Evolutionary conservation across 352 stramenopile species (phyloP).

Genomic region (Pythium coloratum): DNA sequence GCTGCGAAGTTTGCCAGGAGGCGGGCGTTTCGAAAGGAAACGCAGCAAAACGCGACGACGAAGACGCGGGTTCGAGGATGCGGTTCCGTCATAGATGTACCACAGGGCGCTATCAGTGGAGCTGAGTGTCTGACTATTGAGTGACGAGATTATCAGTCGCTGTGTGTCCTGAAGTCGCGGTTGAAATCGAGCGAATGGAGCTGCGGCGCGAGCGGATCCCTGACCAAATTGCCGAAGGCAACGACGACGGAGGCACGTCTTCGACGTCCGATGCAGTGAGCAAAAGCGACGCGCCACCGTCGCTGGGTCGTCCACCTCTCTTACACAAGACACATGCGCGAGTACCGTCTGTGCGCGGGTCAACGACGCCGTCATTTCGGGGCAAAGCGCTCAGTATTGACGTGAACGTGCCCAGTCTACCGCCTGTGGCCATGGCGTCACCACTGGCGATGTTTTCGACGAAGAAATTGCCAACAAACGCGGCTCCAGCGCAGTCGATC

Average conservation of each 20-base stretch:
- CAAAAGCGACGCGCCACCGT: background rate
- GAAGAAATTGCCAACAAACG: conserved; percentile 39
- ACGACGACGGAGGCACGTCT: background rate
- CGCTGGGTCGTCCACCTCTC: background rate
- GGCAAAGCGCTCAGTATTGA: conserved; percentile 44
- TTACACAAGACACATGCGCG: conserved; percentile 10
- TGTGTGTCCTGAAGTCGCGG: background rate
- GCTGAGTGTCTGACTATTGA: background rate
- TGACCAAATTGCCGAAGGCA: background rate
- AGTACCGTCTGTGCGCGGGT: conserved; percentile 9
- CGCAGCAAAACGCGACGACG: background rate
- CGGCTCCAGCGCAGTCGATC: conserved; percentile 35
- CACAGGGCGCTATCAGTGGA: background rate
- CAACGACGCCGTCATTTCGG: conserved; percentile 23
- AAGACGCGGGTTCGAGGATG: background rate
- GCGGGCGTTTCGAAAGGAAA: conserved; percentile 9
- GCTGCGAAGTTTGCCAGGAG: background rate
- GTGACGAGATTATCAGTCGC: background rate
- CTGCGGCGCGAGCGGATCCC: background rate
- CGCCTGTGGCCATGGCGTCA: conserved; percentile 34
- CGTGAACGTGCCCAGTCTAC: conserved; percentile 31
- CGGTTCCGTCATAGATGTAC: background rate
- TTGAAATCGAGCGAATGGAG: background rate
- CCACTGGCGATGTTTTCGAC: conserved; percentile 48
- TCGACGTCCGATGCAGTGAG: background rate